These are phyloP conservation scores for Sphagnum tenellum DNA, from an alignment of 225 moss, liverwort and hornwort species.

Conservation along the genomic window DNA sequence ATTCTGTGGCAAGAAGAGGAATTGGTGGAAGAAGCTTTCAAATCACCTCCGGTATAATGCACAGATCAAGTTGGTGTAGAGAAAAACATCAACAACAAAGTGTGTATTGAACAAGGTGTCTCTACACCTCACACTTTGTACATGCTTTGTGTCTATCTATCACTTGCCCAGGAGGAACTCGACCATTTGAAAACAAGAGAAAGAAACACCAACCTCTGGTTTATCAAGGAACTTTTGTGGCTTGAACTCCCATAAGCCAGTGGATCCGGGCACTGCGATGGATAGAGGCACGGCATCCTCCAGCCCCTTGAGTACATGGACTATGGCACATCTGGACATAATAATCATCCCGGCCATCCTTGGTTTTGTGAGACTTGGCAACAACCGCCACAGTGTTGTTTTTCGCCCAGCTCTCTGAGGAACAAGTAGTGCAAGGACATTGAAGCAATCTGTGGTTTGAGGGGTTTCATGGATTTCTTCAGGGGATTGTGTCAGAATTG, in stretches of 20 bases:
- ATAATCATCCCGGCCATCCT: neutral
- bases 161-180: neutral
- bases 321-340: conserved; percentile 39
- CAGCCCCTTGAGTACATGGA: conserved; percentile 79
- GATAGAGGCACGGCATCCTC: conserved; percentile 66
- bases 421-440: too few relatives aligned
- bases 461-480: too few relatives aligned
- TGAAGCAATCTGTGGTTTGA: too few relatives aligned
- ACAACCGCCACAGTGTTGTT: too few relatives aligned
- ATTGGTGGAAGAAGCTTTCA: neutral
- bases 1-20: too few relatives aligned
- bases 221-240: neutral
- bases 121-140: too few relatives aligned
- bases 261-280: conserved; percentile 57
- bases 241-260: conserved; percentile 82
- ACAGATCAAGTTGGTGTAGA: conserved; percentile 2
- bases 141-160: too few relatives aligned
- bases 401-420: too few relatives aligned
- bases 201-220: neutral
- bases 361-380: too few relatives aligned
- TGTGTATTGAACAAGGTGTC: neutral
- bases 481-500: too few relatives aligned
- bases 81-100: neutral
- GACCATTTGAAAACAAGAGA: neutral
- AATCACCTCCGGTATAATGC: neutral